Evolutionary conservation across 1,139 yeast species (phyloP).

Genomic region (Debaryomyces subglobosus): DNA sequence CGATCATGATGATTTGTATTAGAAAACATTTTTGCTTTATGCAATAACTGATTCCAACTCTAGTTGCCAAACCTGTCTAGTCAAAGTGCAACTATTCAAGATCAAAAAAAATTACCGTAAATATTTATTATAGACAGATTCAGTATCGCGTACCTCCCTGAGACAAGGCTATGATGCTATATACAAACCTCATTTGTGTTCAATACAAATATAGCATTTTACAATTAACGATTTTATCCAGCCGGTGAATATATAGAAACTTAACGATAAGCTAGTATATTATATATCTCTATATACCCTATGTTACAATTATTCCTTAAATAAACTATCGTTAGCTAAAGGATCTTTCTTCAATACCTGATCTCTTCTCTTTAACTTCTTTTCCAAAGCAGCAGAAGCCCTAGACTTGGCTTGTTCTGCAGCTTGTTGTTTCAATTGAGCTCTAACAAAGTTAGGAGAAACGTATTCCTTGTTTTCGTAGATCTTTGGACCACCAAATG

Average conservation of each 20-base stretch:
- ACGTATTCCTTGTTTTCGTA: slow-evolving; percentile 97
- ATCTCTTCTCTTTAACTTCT: slow-evolving; percentile 76
- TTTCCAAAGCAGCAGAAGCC: slow-evolving; percentile 76
- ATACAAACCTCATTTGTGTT: slow-evolving; percentile 6
- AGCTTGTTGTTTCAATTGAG: slow-evolving; percentile 78
- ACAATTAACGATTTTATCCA: neutral
- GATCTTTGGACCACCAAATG: slow-evolving; percentile 97
- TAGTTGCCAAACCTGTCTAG: neutral
- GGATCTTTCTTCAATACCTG: slow-evolving; percentile 81
- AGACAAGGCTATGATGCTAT: slow-evolving; percentile 7
- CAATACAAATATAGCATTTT: neutral
- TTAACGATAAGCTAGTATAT: slow-evolving; percentile 2
- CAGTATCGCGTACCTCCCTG: slow-evolving; percentile 1
- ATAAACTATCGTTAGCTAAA: slow-evolving; percentile 75
- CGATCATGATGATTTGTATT: slow-evolving; percentile 2
- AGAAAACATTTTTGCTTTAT: neutral
- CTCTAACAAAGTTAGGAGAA: slow-evolving; percentile 92
- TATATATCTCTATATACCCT: slow-evolving; percentile 2
- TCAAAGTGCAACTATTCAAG: neutral
- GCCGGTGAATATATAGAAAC: neutral
- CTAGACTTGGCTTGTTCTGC: slow-evolving; percentile 81
- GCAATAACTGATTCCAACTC: neutral
- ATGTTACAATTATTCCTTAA: slow-evolving; percentile 43
- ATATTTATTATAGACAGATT: neutral
- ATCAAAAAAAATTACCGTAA: neutral